Percentiles rank a stretch among this genome's conserved stretches.
Evolutionary conservation across 257 asterid species (phyloP).

Genomic region (Fraxinus excelsior): DNA sequence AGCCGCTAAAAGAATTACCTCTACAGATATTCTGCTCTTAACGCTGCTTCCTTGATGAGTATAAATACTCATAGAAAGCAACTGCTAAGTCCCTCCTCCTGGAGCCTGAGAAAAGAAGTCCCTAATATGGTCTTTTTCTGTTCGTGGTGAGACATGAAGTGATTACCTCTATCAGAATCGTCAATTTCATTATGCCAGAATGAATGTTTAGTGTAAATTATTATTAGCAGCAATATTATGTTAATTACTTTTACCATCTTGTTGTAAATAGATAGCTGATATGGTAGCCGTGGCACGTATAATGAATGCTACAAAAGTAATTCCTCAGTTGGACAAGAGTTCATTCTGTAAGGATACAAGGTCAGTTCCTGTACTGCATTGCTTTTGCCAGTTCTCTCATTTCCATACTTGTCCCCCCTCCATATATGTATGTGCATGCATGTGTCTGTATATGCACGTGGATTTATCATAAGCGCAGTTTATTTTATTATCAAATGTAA

Average conservation of each 20-base stretch:
- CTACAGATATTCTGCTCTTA: too few relatives aligned
- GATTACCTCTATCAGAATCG: conserved; percentile 13
- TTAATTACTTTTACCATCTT: too few relatives aligned
- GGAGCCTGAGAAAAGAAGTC: conserved; percentile 12
- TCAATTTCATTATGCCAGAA: conserved; percentile 7
- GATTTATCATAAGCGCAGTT: background rate
- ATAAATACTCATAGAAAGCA: background rate
- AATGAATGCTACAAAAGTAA: conserved; percentile 88
- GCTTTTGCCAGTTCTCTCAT: background rate
- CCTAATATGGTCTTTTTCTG: conserved; percentile 6
- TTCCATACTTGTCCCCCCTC: conserved; percentile 3
- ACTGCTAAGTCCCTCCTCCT: background rate
- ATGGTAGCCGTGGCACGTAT: conserved; percentile 97
- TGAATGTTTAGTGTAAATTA: background rate
- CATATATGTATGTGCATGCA: too few relatives aligned
- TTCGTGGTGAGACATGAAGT: conserved; percentile 2
- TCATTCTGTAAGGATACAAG: conserved; percentile 98
- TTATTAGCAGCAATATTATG: background rate
- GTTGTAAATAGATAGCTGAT: conserved; percentile 73
- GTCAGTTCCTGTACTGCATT: conserved; percentile 38
- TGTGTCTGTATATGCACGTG: too few relatives aligned
- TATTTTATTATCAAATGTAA: background rate
- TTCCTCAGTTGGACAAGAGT: conserved; percentile 89
- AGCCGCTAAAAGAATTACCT: too few relatives aligned
- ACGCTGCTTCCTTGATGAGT: too few relatives aligned